These are phyloP conservation scores for Pseudogymnoascus sp. DNA, from an alignment of 2,329 filamentous ascomycete genomes.

Conservation along the genomic window DNA sequence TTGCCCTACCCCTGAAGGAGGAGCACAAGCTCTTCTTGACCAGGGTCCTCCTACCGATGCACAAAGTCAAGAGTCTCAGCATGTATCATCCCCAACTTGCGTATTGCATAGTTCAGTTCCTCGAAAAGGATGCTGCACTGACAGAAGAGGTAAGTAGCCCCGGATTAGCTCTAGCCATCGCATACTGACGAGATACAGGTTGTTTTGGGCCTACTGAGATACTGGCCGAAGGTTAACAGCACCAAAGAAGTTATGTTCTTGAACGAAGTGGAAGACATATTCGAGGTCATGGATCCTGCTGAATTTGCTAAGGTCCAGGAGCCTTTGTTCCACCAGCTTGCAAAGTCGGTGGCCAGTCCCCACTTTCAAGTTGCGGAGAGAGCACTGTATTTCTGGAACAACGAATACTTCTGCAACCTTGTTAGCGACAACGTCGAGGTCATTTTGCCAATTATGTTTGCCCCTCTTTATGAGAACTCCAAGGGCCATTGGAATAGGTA, in stretches of 20 bases:
- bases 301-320: slow-evolving; percentile 99
- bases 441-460: slow-evolving; percentile 98
- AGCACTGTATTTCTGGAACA: slow-evolving; percentile 99
- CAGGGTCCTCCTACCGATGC: slow-evolving; percentile 80
- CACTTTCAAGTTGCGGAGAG: slow-evolving; percentile 98
- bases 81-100: slow-evolving; percentile 99
- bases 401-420: slow-evolving; percentile 98
- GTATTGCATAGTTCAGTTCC: slow-evolving; percentile 97
- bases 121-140: slow-evolving; percentile 93
- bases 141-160: slow-evolving; percentile 74
- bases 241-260: slow-evolving; percentile 99
- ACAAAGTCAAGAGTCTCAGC: slow-evolving; percentile 98
- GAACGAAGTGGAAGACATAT: slow-evolving; percentile 98
- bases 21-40: slow-evolving; percentile 98
- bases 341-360: slow-evolving; percentile 95
- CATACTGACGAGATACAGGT: slow-evolving; percentile 47
- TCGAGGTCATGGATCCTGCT: slow-evolving; percentile 98
- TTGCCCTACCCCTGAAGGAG: slow-evolving; percentile 91
- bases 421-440: slow-evolving; percentile 99
- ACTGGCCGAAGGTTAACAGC: slow-evolving; percentile 99
- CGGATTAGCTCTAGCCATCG: background rate
- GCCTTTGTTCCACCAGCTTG: slow-evolving; percentile 91
- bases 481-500: slow-evolving; percentile 99
- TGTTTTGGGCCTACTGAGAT: slow-evolving; percentile 85
- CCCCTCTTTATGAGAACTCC: slow-evolving; percentile 94